Base-by-base conservation (phyloP, 2,329 filamentous ascomycete species). In the Alternaria arborescens region DNA sequence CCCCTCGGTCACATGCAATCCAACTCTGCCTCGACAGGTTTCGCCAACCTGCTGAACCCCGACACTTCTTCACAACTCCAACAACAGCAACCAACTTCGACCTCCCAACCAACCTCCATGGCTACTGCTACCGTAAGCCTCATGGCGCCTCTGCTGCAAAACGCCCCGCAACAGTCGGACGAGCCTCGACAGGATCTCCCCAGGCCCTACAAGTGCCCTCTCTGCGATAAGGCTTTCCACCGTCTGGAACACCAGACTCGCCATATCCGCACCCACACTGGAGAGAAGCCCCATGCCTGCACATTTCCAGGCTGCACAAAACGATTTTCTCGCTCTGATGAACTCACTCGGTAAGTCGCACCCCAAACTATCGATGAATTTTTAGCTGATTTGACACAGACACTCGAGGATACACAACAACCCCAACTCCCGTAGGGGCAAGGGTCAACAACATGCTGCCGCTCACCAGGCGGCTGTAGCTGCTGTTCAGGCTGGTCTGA, bases 371-470 rank as follows among this genome's bases (percentile, higher is more conserved):
- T 30, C 11, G 22, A 34, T 11, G 8, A 18, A 12, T n/a, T 26
- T 24, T 5, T 26, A 22, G 14, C 68, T 72, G 67, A 70, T 55
- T 16, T n/a, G 26, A 11, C 40, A 6, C 57, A 90, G 94, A 63
- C 94, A 99, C 82, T 97, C 94, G 78, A 88, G 94, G 79, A 99
- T 99, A 83, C 94, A 99, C 87, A 97, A 92, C 88, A 99, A 98
- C 82, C 94, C 95, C 60, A 98, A 98, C 85, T 97, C 94, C 59
- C 87, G 95, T 77, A 86, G 94, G 76, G 94, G 93, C 68, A 96
- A 97, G 85, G 97, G 97, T 84, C 88, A 88, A 62, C 69, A 62
- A 41, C 85, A 88, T 76, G 84, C 85, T 62, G 82, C 86, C 55
- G 86, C 86, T n/a, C 84, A 85, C 12, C 83, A 84, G 14, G 84